phyloP scores from a whole-genome alignment of 805 yeast species.

The Candida parachauliodes region DNA sequence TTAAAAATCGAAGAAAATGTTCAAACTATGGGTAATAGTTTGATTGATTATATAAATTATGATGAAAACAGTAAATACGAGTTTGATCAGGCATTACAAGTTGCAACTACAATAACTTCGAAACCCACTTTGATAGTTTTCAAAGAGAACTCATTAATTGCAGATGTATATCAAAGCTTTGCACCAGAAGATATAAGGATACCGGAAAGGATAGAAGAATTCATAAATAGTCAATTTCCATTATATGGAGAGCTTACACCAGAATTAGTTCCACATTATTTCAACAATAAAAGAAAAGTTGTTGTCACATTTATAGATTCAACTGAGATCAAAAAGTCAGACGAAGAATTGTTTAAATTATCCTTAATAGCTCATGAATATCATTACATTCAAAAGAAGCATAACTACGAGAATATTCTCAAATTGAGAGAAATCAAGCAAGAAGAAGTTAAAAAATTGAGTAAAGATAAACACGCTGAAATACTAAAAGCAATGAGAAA shows the following conservation, averaged over 20 bases:
- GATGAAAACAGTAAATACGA: constrained; percentile 31
- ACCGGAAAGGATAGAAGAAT: constrained; percentile 42
- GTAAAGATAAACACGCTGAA: constrained; percentile 37
- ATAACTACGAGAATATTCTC: constrained; percentile 32
- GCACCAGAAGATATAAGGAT: constrained; percentile 63
- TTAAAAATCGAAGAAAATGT: constrained; percentile 34
- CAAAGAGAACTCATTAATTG: constrained; percentile 52
- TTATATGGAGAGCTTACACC: constrained; percentile 50
- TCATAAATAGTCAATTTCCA: constrained; percentile 52
- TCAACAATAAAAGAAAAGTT: constrained; percentile 41
- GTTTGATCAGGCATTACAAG: constrained; percentile 44
- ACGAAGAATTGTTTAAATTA: constrained; percentile 32
- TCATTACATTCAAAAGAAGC: constrained; percentile 40
- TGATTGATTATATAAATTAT: constrained; percentile 43
- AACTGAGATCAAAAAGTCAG: constrained; percentile 26
- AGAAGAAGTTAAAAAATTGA: constrained; percentile 38
- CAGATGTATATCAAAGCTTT: constrained; percentile 55
- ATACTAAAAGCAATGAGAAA: constrained; percentile 47
- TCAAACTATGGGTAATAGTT: constrained; percentile 36
- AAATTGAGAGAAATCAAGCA: constrained; percentile 34
- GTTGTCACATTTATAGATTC: constrained; percentile 48
- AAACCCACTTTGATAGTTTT: constrained; percentile 61
- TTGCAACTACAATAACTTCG: constrained; percentile 52
- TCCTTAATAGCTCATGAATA: constrained; percentile 49
- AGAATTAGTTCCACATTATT: constrained; percentile 29